Conservation (phyloP, 768 basidiomycete genomes). For the Macrolepiota albuminosa region DNA sequence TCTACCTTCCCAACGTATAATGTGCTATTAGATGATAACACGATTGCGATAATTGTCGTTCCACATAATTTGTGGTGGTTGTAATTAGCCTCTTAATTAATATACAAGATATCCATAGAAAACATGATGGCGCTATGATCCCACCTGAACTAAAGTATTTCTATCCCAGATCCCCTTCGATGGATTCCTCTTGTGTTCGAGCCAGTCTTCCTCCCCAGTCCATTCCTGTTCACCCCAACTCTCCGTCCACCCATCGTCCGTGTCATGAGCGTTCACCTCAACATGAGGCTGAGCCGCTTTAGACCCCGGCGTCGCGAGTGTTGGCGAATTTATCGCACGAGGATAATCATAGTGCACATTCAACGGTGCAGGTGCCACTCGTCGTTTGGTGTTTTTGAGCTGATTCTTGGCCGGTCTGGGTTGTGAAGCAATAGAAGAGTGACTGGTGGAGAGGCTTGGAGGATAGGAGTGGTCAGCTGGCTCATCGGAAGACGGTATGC, state of each 20-base stretch:
- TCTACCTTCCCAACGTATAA: neutral
- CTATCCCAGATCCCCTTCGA: conserved; percentile 16
- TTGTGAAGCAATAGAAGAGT: conserved; percentile 30
- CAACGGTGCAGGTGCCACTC: conserved; percentile 37
- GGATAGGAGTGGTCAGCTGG: conserved; percentile 56
- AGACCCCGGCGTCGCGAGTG: conserved; percentile 8
- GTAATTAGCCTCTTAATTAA: neutral
- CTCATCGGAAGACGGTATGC: conserved; percentile 28
- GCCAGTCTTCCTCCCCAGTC: conserved; percentile 29
- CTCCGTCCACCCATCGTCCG: conserved; percentile 38
- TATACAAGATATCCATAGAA: neutral
- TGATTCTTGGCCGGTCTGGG: conserved; percentile 29
- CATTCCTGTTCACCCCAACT: conserved; percentile 47
- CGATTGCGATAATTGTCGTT: neutral
- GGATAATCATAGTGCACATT: conserved; percentile 25
- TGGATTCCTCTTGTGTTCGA: conserved; percentile 8
- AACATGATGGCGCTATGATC: neutral
- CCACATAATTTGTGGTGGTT: neutral
- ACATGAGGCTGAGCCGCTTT: conserved; percentile 12
- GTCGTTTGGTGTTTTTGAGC: conserved; percentile 35
- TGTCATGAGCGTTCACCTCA: conserved; percentile 4
- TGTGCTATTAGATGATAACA: neutral
- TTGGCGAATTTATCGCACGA: conserved; percentile 31
- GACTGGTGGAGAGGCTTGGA: conserved; percentile 45
- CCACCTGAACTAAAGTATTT: neutral